These are phyloP conservation scores for Theileria luwenshuni DNA, from an alignment of 169 alveolate species.

Conservation along the genomic window DNA sequence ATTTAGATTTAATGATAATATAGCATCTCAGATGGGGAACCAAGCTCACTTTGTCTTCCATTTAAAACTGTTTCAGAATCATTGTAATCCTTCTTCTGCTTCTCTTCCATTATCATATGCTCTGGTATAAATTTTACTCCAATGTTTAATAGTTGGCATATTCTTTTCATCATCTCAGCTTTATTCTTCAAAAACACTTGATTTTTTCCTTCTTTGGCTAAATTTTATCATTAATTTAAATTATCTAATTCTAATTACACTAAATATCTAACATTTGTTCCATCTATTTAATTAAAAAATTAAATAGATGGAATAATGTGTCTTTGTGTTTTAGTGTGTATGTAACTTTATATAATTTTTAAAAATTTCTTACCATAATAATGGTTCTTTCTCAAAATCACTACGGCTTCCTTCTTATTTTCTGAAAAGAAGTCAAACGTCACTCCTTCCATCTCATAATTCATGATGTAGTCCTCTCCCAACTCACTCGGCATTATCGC, in stretches of 20 bases:
- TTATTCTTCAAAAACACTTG: slow-evolving; percentile 39
- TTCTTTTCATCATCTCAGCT: slow-evolving; percentile 25
- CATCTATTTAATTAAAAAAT: too few relatives aligned
- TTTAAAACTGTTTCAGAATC: background rate
- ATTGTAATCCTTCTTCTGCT: background rate
- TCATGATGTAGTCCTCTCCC: slow-evolving; percentile 21
- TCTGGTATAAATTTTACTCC: slow-evolving; percentile 48
- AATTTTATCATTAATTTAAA: background rate
- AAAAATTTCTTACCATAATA: slow-evolving; percentile 35
- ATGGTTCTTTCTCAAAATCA: slow-evolving; percentile 24
- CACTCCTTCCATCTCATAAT: slow-evolving; percentile 28
- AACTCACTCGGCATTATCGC: slow-evolving; percentile 22
- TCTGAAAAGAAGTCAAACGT: slow-evolving; percentile 55
- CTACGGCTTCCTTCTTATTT: slow-evolving; percentile 34
- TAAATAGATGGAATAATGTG: too few relatives aligned
- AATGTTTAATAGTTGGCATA: slow-evolving; percentile 21
- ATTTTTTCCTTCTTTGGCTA: slow-evolving; percentile 10
- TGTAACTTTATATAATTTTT: too few relatives aligned
- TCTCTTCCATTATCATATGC: background rate
- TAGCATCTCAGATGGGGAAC: too few relatives aligned
- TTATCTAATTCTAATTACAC: too few relatives aligned
- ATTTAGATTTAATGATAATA: too few relatives aligned
- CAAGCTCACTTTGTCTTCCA: background rate
- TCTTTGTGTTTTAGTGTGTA: too few relatives aligned
- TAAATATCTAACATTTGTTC: too few relatives aligned